Conservation (phyloP, 257 asterid species). For the Nicotiana obtusifolia region DNA sequence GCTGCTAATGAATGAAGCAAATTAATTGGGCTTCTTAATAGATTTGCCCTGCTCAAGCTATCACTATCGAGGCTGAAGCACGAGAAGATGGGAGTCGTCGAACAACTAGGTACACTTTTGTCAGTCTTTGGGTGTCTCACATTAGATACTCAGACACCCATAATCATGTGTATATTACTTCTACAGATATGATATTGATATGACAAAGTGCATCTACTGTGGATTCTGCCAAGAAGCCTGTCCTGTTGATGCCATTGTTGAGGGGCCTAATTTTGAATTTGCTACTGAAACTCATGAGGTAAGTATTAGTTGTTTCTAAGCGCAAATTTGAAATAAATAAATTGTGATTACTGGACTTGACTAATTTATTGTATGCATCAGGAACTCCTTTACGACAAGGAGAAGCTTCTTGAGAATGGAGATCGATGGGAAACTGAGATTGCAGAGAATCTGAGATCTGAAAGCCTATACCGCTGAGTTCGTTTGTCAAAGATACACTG, state of each 20-base stretch:
- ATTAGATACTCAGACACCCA: neutral
- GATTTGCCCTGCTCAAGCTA: constrained; percentile 97
- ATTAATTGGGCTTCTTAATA: constrained; percentile 11
- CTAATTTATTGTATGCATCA: constrained; percentile 1
- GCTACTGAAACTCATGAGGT: constrained; percentile 99
- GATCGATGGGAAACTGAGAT: constrained; percentile 97
- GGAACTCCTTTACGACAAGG: constrained; percentile 97
- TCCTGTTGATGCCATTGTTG: constrained; percentile 98
- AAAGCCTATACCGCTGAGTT: constrained; percentile 80
- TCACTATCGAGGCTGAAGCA: constrained; percentile 93
- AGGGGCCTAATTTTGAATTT: constrained; percentile 91
- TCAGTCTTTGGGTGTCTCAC: neutral
- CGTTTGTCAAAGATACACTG: neutral
- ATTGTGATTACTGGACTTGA: neutral
- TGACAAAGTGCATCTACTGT: constrained; percentile 97
- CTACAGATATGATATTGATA: constrained; percentile 86
- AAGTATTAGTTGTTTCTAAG: neutral
- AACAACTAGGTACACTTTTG: constrained; percentile 59
- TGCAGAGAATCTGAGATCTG: constrained; percentile 90
- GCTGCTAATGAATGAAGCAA: neutral
- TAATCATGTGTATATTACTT: constrained; percentile 1
- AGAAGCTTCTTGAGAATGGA: constrained; percentile 91
- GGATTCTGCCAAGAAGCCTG: constrained; percentile 99
- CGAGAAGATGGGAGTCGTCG: constrained; percentile 98
- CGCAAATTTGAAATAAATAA: neutral